Base-by-base conservation (phyloP, 768 basidiomycete species). In the Tephrocybe sp. region DNA sequence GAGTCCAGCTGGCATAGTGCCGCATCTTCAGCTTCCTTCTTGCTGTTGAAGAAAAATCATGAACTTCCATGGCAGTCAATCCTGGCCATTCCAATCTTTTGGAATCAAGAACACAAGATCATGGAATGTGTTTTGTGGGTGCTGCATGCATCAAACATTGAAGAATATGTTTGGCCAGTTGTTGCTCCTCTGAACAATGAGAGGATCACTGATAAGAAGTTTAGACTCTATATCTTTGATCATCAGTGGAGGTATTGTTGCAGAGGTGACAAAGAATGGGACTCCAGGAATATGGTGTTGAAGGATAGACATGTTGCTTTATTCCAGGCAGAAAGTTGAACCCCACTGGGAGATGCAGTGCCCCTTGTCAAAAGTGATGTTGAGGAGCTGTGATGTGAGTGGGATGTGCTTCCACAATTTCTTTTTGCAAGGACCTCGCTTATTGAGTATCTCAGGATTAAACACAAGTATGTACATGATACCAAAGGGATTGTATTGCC, bases 281-380 rank as follows among this genome's bases (percentile, higher is more conserved):
- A 62, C 43, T 18, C 43, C 17, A 4, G 55, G 45, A 4, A 55
- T 14, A 17, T 52, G 41, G 12, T 33, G 49, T 18, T 43, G 49
- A 7, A 60, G 65, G 25, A 24, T 39, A 36, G 36, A 46, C 63
- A 26, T 53, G 20, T 10, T 66, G 45, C 30, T 41, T 48, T 72
- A 75, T 40, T n/a, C n/a, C n/a, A n/a, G n/a, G n/a, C n/a, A n/a
- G n/a, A n/a, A n/a, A n/a, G n/a, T n/a, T n/a, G 44, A 21, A 11
- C 66, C 65, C 72, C 72, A 73, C 25, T 59, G 48, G 32, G 57
- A 65, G 28, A 73, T 58, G 50, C 71, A 72, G 44, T 73, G 72
- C 0, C 55, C 70, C 45, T 73, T 66, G 46, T 73, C 70, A 34
- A 70, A 61, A 1, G 65, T 51, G 2, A 75, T 50, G 38, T 63